phyloP scores from a whole-genome alignment of 495 filamentous ascomycete genomes.

The Xylaria nigripes region DNA sequence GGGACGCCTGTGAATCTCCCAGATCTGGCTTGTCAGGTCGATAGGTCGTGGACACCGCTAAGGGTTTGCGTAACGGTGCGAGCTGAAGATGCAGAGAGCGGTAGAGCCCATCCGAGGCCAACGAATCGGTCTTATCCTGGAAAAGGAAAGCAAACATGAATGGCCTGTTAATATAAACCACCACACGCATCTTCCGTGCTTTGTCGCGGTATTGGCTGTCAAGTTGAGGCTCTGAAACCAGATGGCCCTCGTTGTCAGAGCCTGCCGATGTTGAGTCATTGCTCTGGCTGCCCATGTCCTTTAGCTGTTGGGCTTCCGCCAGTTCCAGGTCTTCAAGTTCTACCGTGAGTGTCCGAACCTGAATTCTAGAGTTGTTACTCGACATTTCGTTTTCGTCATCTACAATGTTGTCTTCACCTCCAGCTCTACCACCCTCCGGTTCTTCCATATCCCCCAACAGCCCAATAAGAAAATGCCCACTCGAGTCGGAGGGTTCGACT shows the following conservation, averaged over 20 bases:
- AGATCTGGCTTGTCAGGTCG: constrained; percentile 38
- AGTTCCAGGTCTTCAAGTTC: constrained; percentile 37
- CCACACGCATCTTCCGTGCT: constrained; percentile 54
- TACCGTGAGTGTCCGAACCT: constrained; percentile 42
- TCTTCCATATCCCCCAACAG: constrained; percentile 55
- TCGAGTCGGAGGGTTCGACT: constrained; percentile 9
- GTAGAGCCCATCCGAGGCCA: constrained; percentile 66
- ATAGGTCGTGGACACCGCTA: constrained; percentile 56
- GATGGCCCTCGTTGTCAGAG: constrained; percentile 12
- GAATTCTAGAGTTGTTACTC: constrained; percentile 32
- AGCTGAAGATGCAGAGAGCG: constrained; percentile 75
- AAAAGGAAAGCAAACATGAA: constrained; percentile 93
- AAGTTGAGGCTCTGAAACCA: constrained; percentile 20
- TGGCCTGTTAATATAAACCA: constrained; percentile 66
- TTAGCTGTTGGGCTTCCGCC: constrained; percentile 30
- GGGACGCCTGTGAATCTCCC: constrained; percentile 29
- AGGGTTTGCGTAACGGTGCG: constrained; percentile 62
- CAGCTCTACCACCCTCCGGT: constrained; percentile 8
- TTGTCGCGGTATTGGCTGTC: constrained; percentile 45
- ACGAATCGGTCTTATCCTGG: constrained; percentile 54
- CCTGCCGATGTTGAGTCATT: constrained; percentile 19
- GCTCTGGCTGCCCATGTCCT: constrained; percentile 38
- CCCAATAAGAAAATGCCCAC: constrained; percentile 64
- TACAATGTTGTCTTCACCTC: constrained; percentile 14
- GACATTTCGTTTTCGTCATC: constrained; percentile 20